A percentile compares a stretch with the other conserved stretches of the same genome.
Conservation (phyloP, 2,329 filamentous ascomycete genomes). For the Diaporthe vaccinii region DNA sequence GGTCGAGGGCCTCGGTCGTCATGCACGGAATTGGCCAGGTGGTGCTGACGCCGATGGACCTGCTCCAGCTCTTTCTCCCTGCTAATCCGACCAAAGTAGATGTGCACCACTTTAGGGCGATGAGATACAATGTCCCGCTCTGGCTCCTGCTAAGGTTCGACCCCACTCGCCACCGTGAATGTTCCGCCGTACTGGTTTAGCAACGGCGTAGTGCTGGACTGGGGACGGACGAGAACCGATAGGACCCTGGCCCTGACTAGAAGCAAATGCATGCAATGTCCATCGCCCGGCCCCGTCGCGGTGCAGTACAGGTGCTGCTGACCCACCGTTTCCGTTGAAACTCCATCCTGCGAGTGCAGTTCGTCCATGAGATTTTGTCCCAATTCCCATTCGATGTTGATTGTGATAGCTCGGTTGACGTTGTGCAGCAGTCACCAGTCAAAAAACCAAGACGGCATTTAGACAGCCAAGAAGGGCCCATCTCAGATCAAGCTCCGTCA, state of each 20-base stretch:
- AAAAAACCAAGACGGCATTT: slow-evolving; percentile 21
- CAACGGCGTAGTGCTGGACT: slow-evolving; percentile 2
- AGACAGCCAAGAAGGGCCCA: slow-evolving; percentile 11
- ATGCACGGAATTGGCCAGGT: not conserved
- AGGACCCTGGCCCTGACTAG: slow-evolving; percentile 25
- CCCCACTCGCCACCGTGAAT: slow-evolving; percentile 22
- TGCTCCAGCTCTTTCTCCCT: too few relatives aligned
- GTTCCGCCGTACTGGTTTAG: slow-evolving; percentile 8
- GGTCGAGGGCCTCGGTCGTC: not conserved
- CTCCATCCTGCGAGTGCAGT: not conserved
- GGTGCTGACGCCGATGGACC: not conserved
- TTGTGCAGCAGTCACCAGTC: not conserved
- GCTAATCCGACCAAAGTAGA: slow-evolving; percentile 6
- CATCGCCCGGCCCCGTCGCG: slow-evolving; percentile 6
- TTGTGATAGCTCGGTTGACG: not conserved
- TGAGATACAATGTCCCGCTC: not conserved
- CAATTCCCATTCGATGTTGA: not conserved
- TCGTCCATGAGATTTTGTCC: not conserved
- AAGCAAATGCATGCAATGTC: not conserved
- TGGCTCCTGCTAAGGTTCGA: not conserved
- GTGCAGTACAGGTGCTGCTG: not conserved
- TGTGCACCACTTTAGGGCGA: not conserved
- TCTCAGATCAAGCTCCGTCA: slow-evolving; percentile 22
- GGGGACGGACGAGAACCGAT: slow-evolving; percentile 1
- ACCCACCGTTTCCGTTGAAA: slow-evolving; percentile 1